phyloP scores from a whole-genome alignment of 2,329 filamentous ascomycete genomes.

The Scedosporium boydii region DNA sequence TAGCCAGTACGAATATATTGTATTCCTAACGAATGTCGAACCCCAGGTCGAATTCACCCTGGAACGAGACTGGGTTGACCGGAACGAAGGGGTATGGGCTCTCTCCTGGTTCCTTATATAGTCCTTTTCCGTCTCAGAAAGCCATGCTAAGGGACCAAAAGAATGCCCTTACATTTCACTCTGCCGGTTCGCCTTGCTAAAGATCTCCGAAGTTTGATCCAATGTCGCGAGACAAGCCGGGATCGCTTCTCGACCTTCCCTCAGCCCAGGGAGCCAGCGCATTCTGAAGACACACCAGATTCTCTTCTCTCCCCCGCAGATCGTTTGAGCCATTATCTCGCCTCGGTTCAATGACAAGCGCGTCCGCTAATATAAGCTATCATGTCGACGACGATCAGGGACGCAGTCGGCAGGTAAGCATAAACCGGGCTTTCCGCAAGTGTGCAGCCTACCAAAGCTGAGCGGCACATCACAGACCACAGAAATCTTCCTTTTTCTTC shows the following conservation, averaged over 20 bases:
- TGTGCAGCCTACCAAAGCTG: background rate
- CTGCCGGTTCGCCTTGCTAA: background rate
- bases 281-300: background rate
- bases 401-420: background rate
- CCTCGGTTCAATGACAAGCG: background rate
- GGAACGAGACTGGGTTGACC: background rate
- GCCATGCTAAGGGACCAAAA: too few relatives aligned
- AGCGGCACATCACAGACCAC: background rate
- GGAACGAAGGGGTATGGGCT: background rate
- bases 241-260: background rate
- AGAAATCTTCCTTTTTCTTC: background rate
- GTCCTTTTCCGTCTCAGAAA: too few relatives aligned
- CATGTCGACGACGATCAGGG: background rate
- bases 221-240: background rate
- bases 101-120: background rate
- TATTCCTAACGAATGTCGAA: background rate
- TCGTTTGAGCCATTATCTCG: background rate
- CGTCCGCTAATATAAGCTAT: background rate
- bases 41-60: background rate
- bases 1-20: background rate
- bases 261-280: background rate
- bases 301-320: background rate
- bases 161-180: background rate
- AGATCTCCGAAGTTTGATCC: background rate
- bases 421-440: background rate